phyloP scores from a whole-genome alignment of 2,329 filamentous ascomycete species.

The Calonectria ilicicola region DNA sequence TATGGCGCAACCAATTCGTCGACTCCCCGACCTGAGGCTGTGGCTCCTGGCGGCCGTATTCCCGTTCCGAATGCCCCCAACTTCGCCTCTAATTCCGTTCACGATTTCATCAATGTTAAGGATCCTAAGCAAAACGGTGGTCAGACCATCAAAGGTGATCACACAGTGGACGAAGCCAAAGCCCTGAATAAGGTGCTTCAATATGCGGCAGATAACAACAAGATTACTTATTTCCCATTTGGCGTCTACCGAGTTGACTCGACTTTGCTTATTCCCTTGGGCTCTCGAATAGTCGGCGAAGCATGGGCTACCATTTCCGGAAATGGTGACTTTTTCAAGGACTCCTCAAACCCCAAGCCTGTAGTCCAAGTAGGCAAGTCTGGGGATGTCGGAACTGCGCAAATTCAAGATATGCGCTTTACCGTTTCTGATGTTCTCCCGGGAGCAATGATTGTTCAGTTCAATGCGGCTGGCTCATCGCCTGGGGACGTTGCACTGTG shows the following conservation, averaged over 20 bases:
- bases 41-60: neutral
- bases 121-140: neutral
- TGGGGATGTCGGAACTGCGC: neutral
- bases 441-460: neutral
- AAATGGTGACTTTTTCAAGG: neutral
- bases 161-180: neutral
- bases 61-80: neutral
- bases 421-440: neutral
- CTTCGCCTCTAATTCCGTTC: neutral
- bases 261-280: neutral
- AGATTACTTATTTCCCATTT: neutral
- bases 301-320: neutral
- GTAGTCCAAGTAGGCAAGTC: neutral
- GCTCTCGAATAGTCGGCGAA: neutral
- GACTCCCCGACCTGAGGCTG: neutral
- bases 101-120: neutral
- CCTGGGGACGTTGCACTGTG: neutral
- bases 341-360: neutral
- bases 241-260: neutral
- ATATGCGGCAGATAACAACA: neutral
- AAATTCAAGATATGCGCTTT: neutral
- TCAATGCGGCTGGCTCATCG: neutral
- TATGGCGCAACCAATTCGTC: neutral
- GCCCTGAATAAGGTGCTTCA: neutral
- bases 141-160: neutral